phyloP scores from a whole-genome alignment of 2,329 filamentous ascomycete genomes.

The Dothideomycetes sp. region DNA sequence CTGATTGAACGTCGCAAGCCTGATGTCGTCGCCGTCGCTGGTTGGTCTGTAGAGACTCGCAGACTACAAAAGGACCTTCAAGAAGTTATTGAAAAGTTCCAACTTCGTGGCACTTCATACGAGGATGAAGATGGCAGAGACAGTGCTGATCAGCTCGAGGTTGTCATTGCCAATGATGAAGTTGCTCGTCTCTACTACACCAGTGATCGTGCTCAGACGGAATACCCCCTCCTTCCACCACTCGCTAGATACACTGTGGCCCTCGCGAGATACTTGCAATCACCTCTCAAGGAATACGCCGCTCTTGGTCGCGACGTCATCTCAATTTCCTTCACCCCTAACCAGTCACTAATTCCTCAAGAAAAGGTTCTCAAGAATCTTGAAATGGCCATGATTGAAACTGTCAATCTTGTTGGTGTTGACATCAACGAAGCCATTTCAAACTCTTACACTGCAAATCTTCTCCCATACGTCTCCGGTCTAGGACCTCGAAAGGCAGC shows the following conservation, averaged over 20 bases:
- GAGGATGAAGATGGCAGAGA: conserved; percentile 66
- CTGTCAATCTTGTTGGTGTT: conserved; percentile 93
- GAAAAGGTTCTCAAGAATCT: conserved; percentile 79
- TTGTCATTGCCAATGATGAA: conserved; percentile 90
- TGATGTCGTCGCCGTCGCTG: conserved; percentile 82
- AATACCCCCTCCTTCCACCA: conserved; percentile 70
- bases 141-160: conserved; percentile 68
- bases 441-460: conserved; percentile 71
- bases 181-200: conserved; percentile 94
- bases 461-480: conserved; percentile 84
- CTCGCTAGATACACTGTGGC: conserved; percentile 83
- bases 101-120: conserved; percentile 70
- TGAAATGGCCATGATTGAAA: conserved; percentile 96
- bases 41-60: conserved; percentile 77
- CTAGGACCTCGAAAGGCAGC: conserved; percentile 86
- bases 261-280: conserved; percentile 84
- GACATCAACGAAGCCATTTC: conserved; percentile 86
- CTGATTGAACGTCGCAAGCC: conserved; percentile 70
- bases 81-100: conserved; percentile 64
- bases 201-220: conserved; percentile 64
- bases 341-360: conserved; percentile 76
- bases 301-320: conserved; percentile 79
- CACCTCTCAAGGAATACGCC: conserved; percentile 92
- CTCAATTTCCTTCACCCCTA: conserved; percentile 79
- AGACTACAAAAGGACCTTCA: conserved; percentile 74